Evolutionary conservation across 352 stramenopile genomes (phyloP), one percentile per base, ranked within the genome.

Genomic region (Phytophthora meadii): DNA sequence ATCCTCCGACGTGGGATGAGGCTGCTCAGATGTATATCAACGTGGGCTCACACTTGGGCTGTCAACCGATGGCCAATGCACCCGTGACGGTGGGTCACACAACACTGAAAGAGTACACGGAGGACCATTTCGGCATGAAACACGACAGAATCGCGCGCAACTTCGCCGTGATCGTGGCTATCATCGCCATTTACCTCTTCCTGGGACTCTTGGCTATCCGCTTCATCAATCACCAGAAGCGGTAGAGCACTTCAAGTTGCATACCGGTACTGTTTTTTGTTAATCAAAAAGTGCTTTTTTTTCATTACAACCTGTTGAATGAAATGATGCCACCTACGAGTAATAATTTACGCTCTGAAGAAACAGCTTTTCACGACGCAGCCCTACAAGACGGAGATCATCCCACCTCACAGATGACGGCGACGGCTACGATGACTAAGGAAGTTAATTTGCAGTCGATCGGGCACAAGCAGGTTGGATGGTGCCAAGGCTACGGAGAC

Each of bases 201-300:
- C 40, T 84, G 7, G 68, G 53, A 2, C 62, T 78, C 9, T 25
- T 84, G 10, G 57, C 57, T 17, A 51, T 65, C 5, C 57, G 47
- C 27, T 65, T 65, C 27, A 57, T 57, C 46, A 65, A 68, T 48
- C 59, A 82, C 49, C 70, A 84, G 46, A 81, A 74, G 54, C 49
- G 49, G 22, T 67, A 67, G 59, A 45, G 22, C 22, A 22, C 22
- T 22, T 22, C 22, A 22, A 22, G 22, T 22, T 2, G 22, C 22
- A 22, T 22, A 22, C 19, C 19, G 19, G 19, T 19, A 19, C 22
- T 22, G 22, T 22, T 22, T 22, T 22, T 22, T 22, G 22, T 22
- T 2, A 22, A 22, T 22, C 22, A 22, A 22, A 22, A 22, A 22
- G 1, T 34, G 4, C 27, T 11, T 34, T 10, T 32, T 34, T 11